Base-by-base conservation (phyloP, 768 basidiomycete species). In the Suillus subaureus region DNA sequence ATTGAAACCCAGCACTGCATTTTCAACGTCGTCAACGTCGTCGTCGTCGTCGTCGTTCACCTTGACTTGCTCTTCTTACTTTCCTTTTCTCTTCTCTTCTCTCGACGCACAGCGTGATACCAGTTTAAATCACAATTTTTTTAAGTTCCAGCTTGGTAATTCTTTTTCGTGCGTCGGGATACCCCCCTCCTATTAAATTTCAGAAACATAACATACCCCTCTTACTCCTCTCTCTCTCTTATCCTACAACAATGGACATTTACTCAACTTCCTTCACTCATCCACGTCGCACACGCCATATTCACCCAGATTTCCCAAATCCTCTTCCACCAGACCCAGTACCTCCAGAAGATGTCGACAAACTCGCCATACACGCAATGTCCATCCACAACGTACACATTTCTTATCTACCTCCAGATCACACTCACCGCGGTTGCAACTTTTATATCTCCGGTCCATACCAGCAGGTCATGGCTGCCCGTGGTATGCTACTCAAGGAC, bases 201-300 rank as follows among this genome's bases (percentile, higher is more conserved):
- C 16, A 63, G 35, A 28, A 56, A 60, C 58, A 60, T 60, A 56
- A 60, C 58, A 60, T 60, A 60, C 58, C 56, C 65, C 62, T 64
- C 61, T 35, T 55, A 54, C 49, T 63, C 51, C 52, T 66, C 60
- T 65, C 54, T 37, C 21, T 37, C 43, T 18, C 65, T 67, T 67
- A 35, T 63, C 51, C 33, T 57, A 37, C 55, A 56, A 65, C 37
- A 51, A 96, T 97, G 96, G 96, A 97, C 77, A 88, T 96, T 76
- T 97, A 96, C 86, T 93, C 94, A 63, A 93, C 93, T 70, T 93
- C 94, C 74, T 96, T 97, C 85, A 90, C 90, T 71, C 91, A 92
- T 81, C 94, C 94, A 74, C 91, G 92, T 82, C 84, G 90, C 77
- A 85, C 89, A 75, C 89, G 89, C 74, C 85, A 86, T 79, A 79